Evolutionary conservation across 1,284 basidiomycete species (phyloP), one percentile per base, ranked within the genome.

Genomic region (Trametes hirsuta): DNA sequence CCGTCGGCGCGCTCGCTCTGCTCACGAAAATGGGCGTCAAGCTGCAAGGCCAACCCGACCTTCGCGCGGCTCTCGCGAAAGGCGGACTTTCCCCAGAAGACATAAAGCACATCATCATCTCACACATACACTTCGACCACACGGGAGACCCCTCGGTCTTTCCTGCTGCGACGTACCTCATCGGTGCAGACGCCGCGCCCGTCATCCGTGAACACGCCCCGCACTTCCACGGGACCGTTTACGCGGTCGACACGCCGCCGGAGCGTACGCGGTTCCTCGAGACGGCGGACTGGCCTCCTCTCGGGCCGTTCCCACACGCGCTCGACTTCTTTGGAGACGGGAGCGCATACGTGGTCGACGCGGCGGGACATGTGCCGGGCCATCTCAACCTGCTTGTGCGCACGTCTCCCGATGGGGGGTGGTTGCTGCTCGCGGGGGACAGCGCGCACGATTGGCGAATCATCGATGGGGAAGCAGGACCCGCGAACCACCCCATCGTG

Each of bases 361-460:
- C 84, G 5, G 59, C 59, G 14, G 84, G 84, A 0, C 84, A 86
- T 68, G 72, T 83, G 30, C 69, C 75, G 0, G 84, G 84, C 0
- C 84, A 86, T 65, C 61, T 87, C 55, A 83, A 81, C 58, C 66
- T 81, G 22, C 77, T 87, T n/a, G 81, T 76, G 21, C 81, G 86
- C 46, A 87, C 85, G 25, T 84, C 82, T 4, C 42, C 75, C 9
- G 78, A 83, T 47, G 84, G 84, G 5, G 59, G 78, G 3, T 86
- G 84, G 85, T 71, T 85, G n/a, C 83, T 79, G 61, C 75, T 87
- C 25, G 84, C 76, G 1, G 83, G 79, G 0, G 85, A 86, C 68
- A 80, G 79, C 51, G 83, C 79, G 8, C 85, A 86, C 67, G 79
- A 85, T 68, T 77, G 78, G 76, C 74, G 79, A 21, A 71, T 86